Evolutionary conservation across 352 stramenopile genomes (phyloP).

Genomic region (Phytopythium boreale): DNA sequence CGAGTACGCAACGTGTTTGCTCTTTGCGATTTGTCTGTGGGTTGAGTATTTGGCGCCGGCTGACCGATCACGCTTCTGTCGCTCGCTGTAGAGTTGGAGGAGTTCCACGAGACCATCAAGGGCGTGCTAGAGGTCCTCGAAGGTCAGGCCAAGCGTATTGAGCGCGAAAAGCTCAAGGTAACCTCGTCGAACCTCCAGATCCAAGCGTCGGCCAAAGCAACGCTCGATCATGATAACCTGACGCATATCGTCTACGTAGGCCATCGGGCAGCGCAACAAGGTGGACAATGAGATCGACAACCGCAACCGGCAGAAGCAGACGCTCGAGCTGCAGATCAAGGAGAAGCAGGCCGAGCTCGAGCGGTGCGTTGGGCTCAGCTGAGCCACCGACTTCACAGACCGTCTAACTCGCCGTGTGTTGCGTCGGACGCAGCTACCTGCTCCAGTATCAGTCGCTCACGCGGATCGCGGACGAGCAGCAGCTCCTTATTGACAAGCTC

Average conservation of each 20-base stretch:
- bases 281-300: conserved; percentile 84
- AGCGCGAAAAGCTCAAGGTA: conserved; percentile 82
- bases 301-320: conserved; percentile 75
- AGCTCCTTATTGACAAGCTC: conserved; percentile 81
- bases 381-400: background rate
- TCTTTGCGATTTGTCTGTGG: background rate
- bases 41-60: background rate
- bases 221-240: too few relatives aligned
- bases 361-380: conserved; percentile 23
- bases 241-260: conserved; percentile 19
- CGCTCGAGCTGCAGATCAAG: conserved; percentile 76
- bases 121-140: conserved; percentile 79
- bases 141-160: conserved; percentile 70
- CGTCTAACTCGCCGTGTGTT: conserved; percentile 6
- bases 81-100: conserved; percentile 56
- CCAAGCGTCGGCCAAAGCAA: too few relatives aligned
- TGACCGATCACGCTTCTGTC: background rate
- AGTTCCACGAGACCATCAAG: conserved; percentile 83
- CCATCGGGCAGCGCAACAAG: conserved; percentile 77
- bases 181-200: too few relatives aligned
- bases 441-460: conserved; percentile 72
- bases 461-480: conserved; percentile 80
- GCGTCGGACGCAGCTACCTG: conserved; percentile 46
- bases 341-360: conserved; percentile 83
- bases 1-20: conserved; percentile 27